phyloP scores from a whole-genome alignment of 805 yeast genomes.

The baker's yeast (Saccharomyces cerevisiae) region DNA sequence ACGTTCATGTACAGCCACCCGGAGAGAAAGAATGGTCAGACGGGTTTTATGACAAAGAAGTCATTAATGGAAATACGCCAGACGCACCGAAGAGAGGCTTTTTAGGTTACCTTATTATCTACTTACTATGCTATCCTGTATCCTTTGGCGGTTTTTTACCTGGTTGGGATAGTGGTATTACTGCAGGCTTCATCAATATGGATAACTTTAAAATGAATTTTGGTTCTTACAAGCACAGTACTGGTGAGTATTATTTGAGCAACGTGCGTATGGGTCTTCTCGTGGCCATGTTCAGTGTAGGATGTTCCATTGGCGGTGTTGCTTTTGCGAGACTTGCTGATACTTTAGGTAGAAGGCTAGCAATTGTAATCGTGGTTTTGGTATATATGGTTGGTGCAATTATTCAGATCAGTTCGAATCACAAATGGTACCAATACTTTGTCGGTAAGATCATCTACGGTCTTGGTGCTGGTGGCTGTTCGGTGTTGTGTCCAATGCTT shows the following conservation, averaged over 20 bases:
- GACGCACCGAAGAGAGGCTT: neutral
- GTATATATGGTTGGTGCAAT: slow-evolving; percentile 50
- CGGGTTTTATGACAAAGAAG: neutral
- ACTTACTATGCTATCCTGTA: slow-evolving; percentile 32
- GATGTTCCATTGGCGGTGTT: slow-evolving; percentile 22
- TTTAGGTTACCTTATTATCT: slow-evolving; percentile 4
- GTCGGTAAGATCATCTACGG: slow-evolving; percentile 57
- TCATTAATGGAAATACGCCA: neutral
- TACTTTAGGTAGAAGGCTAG: slow-evolving; percentile 47
- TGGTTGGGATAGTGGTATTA: slow-evolving; percentile 65
- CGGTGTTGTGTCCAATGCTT: slow-evolving; percentile 61
- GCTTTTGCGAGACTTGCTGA: slow-evolving; percentile 48
- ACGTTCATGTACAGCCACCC: neutral
- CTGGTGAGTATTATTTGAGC: slow-evolving; percentile 36
- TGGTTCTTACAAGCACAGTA: slow-evolving; percentile 36
- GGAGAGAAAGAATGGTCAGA: neutral
- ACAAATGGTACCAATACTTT: slow-evolving; percentile 23
- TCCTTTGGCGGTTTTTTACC: slow-evolving; percentile 61
- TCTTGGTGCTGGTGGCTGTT: slow-evolving; percentile 59
- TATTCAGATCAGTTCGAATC: slow-evolving; percentile 45
- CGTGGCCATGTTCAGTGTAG: slow-evolving; percentile 36
- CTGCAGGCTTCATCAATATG: slow-evolving; percentile 57
- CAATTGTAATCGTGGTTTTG: slow-evolving; percentile 45
- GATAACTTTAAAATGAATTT: slow-evolving; percentile 42
- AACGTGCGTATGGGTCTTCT: slow-evolving; percentile 42